These are phyloP conservation scores for Candida oleophila DNA, from an alignment of 805 yeast species.

Conservation along the genomic window DNA sequence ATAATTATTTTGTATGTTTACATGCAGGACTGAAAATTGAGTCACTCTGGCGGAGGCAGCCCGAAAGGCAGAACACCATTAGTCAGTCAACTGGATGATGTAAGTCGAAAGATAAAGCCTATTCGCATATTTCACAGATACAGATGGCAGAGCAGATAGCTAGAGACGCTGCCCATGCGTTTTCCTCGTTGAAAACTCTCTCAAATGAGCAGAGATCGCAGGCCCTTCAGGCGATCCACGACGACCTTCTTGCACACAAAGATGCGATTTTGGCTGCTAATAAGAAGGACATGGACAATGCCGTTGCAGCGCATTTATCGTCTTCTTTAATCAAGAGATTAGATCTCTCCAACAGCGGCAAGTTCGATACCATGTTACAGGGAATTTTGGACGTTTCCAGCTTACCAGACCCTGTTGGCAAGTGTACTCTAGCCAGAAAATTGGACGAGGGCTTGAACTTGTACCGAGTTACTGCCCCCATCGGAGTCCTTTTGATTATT, in stretches of 20 bases:
- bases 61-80: no score
- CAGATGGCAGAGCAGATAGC: conserved; percentile 83
- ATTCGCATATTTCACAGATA: no score
- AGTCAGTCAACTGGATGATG: no score
- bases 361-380: conserved; percentile 90
- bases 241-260: conserved; percentile 60
- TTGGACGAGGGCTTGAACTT: conserved; percentile 87
- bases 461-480: conserved; percentile 86
- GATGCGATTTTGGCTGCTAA: conserved; percentile 71
- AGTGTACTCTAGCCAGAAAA: conserved; percentile 75
- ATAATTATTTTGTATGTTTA: no score
- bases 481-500: conserved; percentile 88
- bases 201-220: conserved; percentile 68
- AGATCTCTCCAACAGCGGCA: conserved; percentile 78
- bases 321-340: conserved; percentile 77
- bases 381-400: conserved; percentile 91
- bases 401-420: conserved; percentile 91
- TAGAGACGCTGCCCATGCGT: conserved; percentile 75
- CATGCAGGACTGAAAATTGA: not conserved
- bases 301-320: conserved; percentile 59
- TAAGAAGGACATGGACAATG: conserved; percentile 68
- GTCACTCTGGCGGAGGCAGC: no score
- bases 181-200: conserved; percentile 77
- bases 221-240: conserved; percentile 73
- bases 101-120: no score